Percentiles rank a stretch among this genome's conserved stretches.
These are phyloP conservation scores for Fistulifera pelliculosa DNA, from an alignment of 108 stramenopile species.

Conservation along the genomic window DNA sequence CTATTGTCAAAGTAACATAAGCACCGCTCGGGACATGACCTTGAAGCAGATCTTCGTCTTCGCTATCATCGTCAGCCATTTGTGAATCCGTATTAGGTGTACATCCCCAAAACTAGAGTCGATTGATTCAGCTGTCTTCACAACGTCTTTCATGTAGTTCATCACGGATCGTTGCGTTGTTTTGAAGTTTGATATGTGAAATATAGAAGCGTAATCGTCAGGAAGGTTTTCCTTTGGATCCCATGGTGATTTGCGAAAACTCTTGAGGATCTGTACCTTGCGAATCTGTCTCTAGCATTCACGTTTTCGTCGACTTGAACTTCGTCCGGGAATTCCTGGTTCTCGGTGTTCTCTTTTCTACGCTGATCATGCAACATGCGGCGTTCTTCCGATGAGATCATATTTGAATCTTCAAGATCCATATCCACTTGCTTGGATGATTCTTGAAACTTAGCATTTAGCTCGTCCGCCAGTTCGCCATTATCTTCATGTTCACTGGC, in stretches of 20 bases:
- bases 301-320: conserved; percentile 88
- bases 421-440: conserved; percentile 41
- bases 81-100: conserved; percentile 7
- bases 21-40: conserved; percentile 81
- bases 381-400: conserved; percentile 56
- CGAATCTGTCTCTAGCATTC: conserved; percentile 88
- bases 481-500: conserved; percentile 53
- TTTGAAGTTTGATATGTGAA: conserved; percentile 84
- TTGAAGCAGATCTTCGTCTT: conserved; percentile 54
- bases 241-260: conserved; percentile 92
- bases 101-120: conserved; percentile 23
- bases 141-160: conserved; percentile 59
- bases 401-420: conserved; percentile 57
- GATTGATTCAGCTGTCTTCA: conserved; percentile 34
- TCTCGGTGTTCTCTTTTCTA: conserved; percentile 70
- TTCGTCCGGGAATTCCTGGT: conserved; percentile 96
- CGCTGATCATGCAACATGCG: conserved; percentile 48
- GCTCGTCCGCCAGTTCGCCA: conserved; percentile 72
- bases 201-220: conserved; percentile 87
- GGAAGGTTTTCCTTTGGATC: conserved; percentile 97
- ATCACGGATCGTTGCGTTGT: conserved; percentile 74
- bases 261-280: conserved; percentile 90
- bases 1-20: conserved; percentile 81
- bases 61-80: conserved; percentile 37
- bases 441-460: conserved; percentile 55